phyloP scores from a whole-genome alignment of 2,329 filamentous ascomycete species.

The Metarhizium brunneum region DNA sequence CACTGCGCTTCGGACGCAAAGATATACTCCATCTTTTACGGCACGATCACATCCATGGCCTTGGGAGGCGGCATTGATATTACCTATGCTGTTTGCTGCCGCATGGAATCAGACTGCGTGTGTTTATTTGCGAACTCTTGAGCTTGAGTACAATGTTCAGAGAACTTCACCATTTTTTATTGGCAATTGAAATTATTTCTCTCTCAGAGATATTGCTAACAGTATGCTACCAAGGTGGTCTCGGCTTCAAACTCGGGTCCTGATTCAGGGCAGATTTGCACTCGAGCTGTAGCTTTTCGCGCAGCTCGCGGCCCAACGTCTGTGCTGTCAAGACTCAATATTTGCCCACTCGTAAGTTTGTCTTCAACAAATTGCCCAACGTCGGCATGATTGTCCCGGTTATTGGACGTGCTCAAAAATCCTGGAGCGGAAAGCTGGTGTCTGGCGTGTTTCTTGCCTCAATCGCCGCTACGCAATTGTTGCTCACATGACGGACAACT shows the following conservation, averaged over 20 bases:
- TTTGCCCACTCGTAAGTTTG: not conserved
- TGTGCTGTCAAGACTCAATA: not conserved
- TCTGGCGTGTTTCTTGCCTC: not conserved
- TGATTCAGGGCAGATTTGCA: not conserved
- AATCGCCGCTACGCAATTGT: not conserved
- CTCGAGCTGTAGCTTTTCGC: not conserved
- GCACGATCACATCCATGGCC: no score
- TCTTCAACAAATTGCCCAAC: not conserved
- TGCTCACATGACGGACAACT: not conserved
- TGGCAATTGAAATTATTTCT: no score
- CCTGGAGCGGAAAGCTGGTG: not conserved
- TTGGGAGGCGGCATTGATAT: not conserved
- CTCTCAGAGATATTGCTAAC: not conserved
- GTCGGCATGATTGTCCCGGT: not conserved
- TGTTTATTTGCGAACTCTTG: no score
- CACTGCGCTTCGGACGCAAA: not conserved
- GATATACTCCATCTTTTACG: no score
- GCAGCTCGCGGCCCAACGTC: not conserved
- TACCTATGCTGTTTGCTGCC: not conserved
- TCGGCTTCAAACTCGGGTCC: not conserved
- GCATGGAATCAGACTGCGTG: not conserved
- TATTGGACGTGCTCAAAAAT: not conserved
- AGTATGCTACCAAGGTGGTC: not conserved
- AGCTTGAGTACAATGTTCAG: no score
- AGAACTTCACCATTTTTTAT: no score